A percentile compares a stretch with the other conserved stretches of the same genome.
Conservation (phyloP, 2,329 filamentous ascomycete species). For the Talaromyces albobiverticillius region DNA sequence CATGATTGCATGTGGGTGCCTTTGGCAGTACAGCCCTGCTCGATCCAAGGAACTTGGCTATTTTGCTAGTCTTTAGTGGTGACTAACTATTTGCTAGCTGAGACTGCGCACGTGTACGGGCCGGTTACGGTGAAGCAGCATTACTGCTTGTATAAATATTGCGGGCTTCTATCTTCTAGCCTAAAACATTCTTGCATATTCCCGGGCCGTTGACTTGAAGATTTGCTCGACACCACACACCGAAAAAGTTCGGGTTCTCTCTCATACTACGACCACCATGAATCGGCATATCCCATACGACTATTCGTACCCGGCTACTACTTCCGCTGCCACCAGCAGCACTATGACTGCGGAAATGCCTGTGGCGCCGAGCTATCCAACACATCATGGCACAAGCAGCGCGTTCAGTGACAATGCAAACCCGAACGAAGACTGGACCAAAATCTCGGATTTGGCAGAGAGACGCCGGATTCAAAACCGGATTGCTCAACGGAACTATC, state of each 20-base stretch:
- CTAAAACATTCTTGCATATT: not conserved
- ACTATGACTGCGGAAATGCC: constrained; percentile 24
- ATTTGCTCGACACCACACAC: too few relatives aligned
- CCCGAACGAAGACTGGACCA: constrained; percentile 97
- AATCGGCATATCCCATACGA: constrained; percentile 2
- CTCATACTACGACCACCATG: not conserved
- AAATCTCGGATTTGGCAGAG: constrained; percentile 96
- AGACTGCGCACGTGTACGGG: too few relatives aligned
- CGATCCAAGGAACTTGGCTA: too few relatives aligned
- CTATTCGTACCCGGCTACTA: constrained; percentile 5
- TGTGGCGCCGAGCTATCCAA: constrained; percentile 50
- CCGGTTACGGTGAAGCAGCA: too few relatives aligned
- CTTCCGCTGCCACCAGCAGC: not conserved
- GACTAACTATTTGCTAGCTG: too few relatives aligned
- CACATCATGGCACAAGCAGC: constrained; percentile 79
- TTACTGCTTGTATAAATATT: not conserved
- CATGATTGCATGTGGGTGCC: too few relatives aligned
- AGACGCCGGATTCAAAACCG: constrained; percentile 93
- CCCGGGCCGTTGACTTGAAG: not conserved
- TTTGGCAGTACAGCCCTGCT: too few relatives aligned
- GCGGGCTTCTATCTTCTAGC: not conserved
- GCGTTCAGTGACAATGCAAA: constrained; percentile 93
- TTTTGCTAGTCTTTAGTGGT: too few relatives aligned
- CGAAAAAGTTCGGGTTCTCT: not conserved
- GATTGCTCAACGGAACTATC: constrained; percentile 96